Conservation (phyloP, 2,329 filamentous ascomycete genomes). For the Paraphoma sp. region DNA sequence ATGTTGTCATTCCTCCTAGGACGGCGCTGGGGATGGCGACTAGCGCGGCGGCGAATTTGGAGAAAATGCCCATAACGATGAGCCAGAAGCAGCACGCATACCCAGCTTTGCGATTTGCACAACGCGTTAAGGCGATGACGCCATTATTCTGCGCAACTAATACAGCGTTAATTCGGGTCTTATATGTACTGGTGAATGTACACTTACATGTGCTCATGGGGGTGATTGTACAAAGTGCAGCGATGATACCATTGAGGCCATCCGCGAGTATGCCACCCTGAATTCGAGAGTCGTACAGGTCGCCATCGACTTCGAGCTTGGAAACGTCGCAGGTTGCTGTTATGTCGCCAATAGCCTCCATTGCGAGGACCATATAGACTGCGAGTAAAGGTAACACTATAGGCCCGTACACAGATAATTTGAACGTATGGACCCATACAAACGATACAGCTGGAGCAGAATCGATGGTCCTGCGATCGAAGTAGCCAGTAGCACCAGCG, state of each 20-base stretch:
- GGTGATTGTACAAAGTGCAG: slow-evolving; percentile 78
- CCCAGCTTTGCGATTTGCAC: slow-evolving; percentile 80
- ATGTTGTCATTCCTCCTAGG: slow-evolving; percentile 68
- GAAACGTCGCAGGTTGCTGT: slow-evolving; percentile 84
- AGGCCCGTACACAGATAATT: slow-evolving; percentile 73
- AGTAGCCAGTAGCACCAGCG: slow-evolving; percentile 78
- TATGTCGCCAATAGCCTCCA: slow-evolving; percentile 81
- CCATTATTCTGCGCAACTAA: slow-evolving; percentile 21
- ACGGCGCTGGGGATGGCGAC: slow-evolving; percentile 71
- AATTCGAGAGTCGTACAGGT: slow-evolving; percentile 75
- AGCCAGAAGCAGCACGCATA: slow-evolving; percentile 81
- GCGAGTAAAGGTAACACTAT: slow-evolving; percentile 73
- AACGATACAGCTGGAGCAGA: slow-evolving; percentile 75
- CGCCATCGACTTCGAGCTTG: slow-evolving; percentile 74
- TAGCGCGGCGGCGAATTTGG: slow-evolving; percentile 81
- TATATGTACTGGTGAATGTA: slow-evolving; percentile 68
- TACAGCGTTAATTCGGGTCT: too few species aligned
- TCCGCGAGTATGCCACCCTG: slow-evolving; percentile 82
- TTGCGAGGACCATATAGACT: slow-evolving; percentile 72
- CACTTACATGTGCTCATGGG: slow-evolving; percentile 83
- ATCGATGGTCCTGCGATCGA: slow-evolving; percentile 74
- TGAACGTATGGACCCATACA: slow-evolving; percentile 81
- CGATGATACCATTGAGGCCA: slow-evolving; percentile 76
- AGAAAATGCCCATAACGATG: slow-evolving; percentile 80
- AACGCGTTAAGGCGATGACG: slow-evolving; percentile 76